Conservation (phyloP, 2,329 filamentous ascomycete species). For the Pestalotiopsis fici region DNA sequence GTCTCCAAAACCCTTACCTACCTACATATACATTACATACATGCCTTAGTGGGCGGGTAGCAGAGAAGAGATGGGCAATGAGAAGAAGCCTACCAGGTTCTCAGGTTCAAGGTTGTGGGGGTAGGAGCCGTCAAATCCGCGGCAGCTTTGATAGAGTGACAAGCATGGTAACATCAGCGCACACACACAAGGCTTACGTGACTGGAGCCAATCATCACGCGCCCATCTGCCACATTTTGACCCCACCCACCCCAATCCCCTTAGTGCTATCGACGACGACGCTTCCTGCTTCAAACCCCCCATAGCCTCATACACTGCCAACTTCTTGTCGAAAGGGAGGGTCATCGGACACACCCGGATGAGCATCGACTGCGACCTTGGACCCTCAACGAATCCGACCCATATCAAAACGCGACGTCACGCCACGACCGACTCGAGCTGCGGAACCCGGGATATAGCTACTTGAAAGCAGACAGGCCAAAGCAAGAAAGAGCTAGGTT, state of each 20-base stretch:
- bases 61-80: not conserved
- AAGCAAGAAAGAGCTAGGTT: not conserved
- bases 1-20: not conserved
- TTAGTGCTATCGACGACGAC: constrained; percentile 23
- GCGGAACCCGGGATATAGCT: not conserved
- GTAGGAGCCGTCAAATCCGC: no score
- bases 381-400: not conserved
- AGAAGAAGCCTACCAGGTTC: not conserved
- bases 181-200: constrained; percentile 7
- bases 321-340: constrained; percentile 14
- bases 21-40: not conserved
- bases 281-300: constrained; percentile 19
- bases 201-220: constrained; percentile 7
- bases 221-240: not conserved
- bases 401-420: not conserved
- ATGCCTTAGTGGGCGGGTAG: not conserved
- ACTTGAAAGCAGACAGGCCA: not conserved
- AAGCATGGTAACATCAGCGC: not conserved
- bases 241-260: not conserved
- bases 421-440: not conserved
- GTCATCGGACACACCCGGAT: constrained; percentile 26
- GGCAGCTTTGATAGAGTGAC: not conserved
- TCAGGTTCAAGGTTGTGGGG: no score
- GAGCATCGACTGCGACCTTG: constrained; percentile 9
- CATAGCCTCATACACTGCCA: constrained; percentile 20